Conservation (phyloP, 306 rosid genomes). For the Prunus mongolica region DNA sequence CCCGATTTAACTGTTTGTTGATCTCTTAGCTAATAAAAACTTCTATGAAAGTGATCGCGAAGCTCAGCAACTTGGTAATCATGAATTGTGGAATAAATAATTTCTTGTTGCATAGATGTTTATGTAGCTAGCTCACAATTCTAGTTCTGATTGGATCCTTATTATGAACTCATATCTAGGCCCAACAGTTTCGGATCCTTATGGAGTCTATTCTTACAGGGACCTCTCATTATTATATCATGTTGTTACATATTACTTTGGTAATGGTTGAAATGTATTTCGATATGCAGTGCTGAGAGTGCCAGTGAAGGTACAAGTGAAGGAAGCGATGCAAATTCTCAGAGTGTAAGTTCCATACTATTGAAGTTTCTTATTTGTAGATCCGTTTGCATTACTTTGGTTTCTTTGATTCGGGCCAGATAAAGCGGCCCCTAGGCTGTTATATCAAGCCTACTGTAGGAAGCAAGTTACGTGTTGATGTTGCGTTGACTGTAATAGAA, state of each 20-base stretch:
- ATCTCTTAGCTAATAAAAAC: background rate
- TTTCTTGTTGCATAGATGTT: background rate
- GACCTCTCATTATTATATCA: background rate
- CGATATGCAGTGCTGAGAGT: slow-evolving; percentile 86
- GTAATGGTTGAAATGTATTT: slow-evolving; percentile 35
- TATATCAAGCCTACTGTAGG: background rate
- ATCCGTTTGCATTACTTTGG: background rate
- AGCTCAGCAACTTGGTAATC: background rate
- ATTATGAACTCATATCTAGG: slow-evolving; percentile 5
- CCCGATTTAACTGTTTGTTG: background rate
- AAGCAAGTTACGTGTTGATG: background rate
- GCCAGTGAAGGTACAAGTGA: slow-evolving; percentile 91
- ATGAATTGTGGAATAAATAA: background rate
- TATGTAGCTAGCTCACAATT: background rate
- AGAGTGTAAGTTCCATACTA: slow-evolving; percentile 64
- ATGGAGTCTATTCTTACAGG: background rate
- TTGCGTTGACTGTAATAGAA: background rate
- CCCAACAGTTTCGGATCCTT: background rate
- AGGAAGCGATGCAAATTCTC: slow-evolving; percentile 90
- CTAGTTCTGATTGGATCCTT: background rate
- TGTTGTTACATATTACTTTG: slow-evolving; percentile 15
- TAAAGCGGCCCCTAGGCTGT: background rate
- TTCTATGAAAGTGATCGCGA: background rate
- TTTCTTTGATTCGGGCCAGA: background rate
- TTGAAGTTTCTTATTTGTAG: slow-evolving; percentile 7